A percentile compares a stretch with the other conserved stretches of the same genome.
These are phyloP conservation scores for Sinapis alba DNA, from an alignment of 441 rosid species.

Conservation along the genomic window DNA sequence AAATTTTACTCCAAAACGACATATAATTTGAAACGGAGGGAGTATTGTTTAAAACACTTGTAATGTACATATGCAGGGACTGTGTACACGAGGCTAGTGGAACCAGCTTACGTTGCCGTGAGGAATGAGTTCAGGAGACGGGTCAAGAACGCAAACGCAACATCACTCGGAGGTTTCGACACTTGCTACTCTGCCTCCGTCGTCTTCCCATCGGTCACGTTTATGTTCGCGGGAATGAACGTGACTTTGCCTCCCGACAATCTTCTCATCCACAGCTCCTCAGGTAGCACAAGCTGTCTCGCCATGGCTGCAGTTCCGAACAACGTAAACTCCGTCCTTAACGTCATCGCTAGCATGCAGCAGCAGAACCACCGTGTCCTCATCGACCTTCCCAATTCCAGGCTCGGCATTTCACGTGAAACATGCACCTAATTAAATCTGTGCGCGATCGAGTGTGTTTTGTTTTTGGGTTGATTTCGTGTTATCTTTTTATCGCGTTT, in stretches of 20 bases:
- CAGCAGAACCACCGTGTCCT: slow-evolving; percentile 93
- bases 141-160: slow-evolving; percentile 53
- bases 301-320: slow-evolving; percentile 89
- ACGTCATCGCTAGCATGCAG: slow-evolving; percentile 94
- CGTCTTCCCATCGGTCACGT: slow-evolving; percentile 68
- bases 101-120: slow-evolving; percentile 75
- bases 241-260: slow-evolving; percentile 79
- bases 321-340: slow-evolving; percentile 78
- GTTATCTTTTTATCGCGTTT: neutral
- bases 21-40: too few species aligned
- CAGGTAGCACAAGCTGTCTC: slow-evolving; percentile 71
- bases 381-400: slow-evolving; percentile 76
- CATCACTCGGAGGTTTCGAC: slow-evolving; percentile 91
- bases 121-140: slow-evolving; percentile 68
- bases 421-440: slow-evolving; percentile 49
- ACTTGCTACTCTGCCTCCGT: slow-evolving; percentile 80
- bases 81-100: slow-evolving; percentile 73
- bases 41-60: neutral
- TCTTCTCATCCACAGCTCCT: slow-evolving; percentile 82
- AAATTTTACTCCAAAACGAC: too few species aligned
- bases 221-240: slow-evolving; percentile 92
- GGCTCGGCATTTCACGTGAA: slow-evolving; percentile 92
- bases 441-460: neutral
- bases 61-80: slow-evolving; percentile 54
- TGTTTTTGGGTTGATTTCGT: neutral